Base-by-base conservation (phyloP, 768 basidiomycete genomes). In the Leccinum longicurvipes region DNA sequence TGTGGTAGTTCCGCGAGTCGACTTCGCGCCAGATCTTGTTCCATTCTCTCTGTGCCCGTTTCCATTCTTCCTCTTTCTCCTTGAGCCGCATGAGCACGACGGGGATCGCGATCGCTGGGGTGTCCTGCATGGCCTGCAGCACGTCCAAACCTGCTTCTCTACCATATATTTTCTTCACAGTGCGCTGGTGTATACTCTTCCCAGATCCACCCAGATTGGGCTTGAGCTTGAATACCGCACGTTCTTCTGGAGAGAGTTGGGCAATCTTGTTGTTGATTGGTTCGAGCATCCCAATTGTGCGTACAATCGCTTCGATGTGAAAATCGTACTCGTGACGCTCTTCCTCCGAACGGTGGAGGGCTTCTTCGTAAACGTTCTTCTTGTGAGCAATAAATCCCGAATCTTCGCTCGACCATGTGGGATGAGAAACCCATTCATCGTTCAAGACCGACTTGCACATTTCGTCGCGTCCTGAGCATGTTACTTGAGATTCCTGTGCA, bases 251-350 rank as follows among this genome's bases (percentile, higher is more conserved):
- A 46, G 75, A 79, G 73, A 98, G 84, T 59, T 85, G 84, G 8
- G 81, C 78, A 61, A 98, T 91, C 71, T 95, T 92, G 71, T 85
- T 86, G 63, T 87, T 87, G 59, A 98, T 85, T 1, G 97, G 94
- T 60, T 98, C 97, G 24, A 99, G 84, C 64, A 93, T 79, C 8
- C 82, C 78, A 63, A 98, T 95, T 4, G 96, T 97, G 51, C 94
- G 87, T 10, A 85, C 81, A 64, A 98, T 89, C 7, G 94, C 95
- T 67, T 98, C 96, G 64, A 98, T 91, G 69, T 98, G 93, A 76
- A 97, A 98, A 70, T 98, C 96, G 69, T 98, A 99, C 72, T 98
- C 96, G 70, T 99, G 97, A 6, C 97, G 85, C 69, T 99, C 97
- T 70, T 99, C 97, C 66, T 99, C 97, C 49, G 88, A 89, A 32